Conservation (phyloP, 305 asterid species). For the Fraxinus paxiana region DNA sequence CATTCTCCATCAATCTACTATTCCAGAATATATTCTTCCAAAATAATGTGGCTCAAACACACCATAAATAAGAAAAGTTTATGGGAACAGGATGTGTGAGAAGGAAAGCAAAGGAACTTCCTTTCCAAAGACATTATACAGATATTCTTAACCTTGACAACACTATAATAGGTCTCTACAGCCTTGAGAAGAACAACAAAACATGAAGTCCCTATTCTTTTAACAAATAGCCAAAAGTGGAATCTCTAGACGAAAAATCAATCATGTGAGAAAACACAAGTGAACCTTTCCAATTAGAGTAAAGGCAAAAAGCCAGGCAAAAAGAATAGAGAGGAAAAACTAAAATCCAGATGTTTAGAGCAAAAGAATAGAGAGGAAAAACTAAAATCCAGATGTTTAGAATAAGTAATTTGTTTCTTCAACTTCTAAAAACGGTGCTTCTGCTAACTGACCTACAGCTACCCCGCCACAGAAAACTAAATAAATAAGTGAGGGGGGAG, state of each 20-base stretch:
- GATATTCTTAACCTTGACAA: neutral
- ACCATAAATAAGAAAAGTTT: slow-evolving; percentile 4
- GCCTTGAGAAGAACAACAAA: slow-evolving; percentile 20
- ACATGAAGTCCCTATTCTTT: slow-evolving; percentile 6
- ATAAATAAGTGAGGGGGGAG: neutral
- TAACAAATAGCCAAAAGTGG: neutral
- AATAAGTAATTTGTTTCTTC: neutral
- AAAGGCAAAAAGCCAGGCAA: slow-evolving; percentile 19
- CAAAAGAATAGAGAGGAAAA: neutral
- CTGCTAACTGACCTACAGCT: slow-evolving; percentile 11
- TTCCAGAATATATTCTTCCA: no score
- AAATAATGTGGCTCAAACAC: no score
- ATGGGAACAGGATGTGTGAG: slow-evolving; percentile 9
- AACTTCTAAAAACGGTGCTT: neutral
- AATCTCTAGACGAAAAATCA: slow-evolving; percentile 5
- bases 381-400: neutral
- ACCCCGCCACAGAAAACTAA: neutral
- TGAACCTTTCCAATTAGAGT: slow-evolving; percentile 19
- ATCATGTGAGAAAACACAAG: slow-evolving; percentile 20
- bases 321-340: no score
- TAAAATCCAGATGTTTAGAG: no score
- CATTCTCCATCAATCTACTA: no score
- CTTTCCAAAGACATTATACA: neutral
- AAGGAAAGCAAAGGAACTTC: slow-evolving; percentile 6
- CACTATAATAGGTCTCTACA: slow-evolving; percentile 4